Base-by-base conservation (phyloP, 1,284 basidiomycete species). In the Neonothopanus nambi region DNA sequence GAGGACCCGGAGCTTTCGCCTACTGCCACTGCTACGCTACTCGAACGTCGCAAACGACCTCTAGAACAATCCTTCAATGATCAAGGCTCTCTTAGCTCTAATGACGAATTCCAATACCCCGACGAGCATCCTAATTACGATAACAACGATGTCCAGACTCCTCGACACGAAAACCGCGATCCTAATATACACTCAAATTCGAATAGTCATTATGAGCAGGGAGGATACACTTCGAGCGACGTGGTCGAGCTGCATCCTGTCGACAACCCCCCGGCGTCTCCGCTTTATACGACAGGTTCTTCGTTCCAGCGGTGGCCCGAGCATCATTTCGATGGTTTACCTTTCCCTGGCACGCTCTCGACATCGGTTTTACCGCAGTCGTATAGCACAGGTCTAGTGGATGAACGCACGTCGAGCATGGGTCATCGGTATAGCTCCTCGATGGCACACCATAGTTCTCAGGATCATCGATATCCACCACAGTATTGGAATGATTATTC, bases 351-450 rank as follows among this genome's bases (percentile, higher is more conserved):
- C 12, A 72, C 76, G 37, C 61, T 86, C 47, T 81, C 84, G 40
- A 87, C 85, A 20, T 82, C 82, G 1, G 82, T 84, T 38, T 71
- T 87, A 42, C 83, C 85, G 1, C 87, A 87, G 59, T 72, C 84
- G 61, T 89, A 87, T 64, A 87, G 84, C 67, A 86, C 84, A 3
- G 85, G 85, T 1, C 70, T 87, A 48, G 70, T 79, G 4, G 82
- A 84, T 59, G 73, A 76, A 33, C 67, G 73, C 50, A 55, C 61
- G 36, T 37, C 51, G 53, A 51, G 12, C 35, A 41, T 35, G 38
- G 44, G 17, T 18, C 46, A 43, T 40, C 48, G 21, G 20, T 52
- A 59, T 58, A 15, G 9, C 21, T 38, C 23, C 24, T 30, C 28
- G 26, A 28, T 28, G 13, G 6, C 33, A 59, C 61, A 40, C 12